Base-by-base conservation (phyloP, 495 filamentous ascomycete genomes). In the Trichoderma virens region DNA sequence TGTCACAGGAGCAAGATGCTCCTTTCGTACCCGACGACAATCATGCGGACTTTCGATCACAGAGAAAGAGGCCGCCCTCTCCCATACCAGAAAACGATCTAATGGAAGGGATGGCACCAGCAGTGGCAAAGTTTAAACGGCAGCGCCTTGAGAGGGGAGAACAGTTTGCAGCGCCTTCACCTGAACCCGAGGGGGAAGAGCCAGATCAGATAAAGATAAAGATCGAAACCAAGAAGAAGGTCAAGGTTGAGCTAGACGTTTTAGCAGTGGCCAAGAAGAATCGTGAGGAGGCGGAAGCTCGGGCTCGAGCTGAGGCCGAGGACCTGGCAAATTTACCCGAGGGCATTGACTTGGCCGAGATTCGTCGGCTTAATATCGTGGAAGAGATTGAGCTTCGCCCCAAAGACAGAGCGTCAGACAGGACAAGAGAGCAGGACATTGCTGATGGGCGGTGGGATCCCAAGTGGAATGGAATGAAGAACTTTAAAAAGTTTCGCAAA, bases 401-500 rank as follows among this genome's bases (percentile, higher is more conserved):
- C 43, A 7, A 20, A 11, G 61, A 45, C 39, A 56, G 51, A 30
- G 64, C 54, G 34, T 60, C 68, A 47, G 60, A 65, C 27, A 65
- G 56, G n/a, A 64, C 56, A 43, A 62, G 70, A 70, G 77, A 79
- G 51, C 72, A 74, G 64, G 77, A 77, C 54, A 75, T 78, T 56
- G 78, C 70, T 3, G 80, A 81, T 62, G 82, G 83, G 11, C 83
- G 92, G 27, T 97, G 95, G 94, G 86, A 97, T 69, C 87, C 91
- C 2, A 79, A 81, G 39, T 98, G 95, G 95, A 96, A 97, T 70
- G 94, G 95, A 0, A 84, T 93, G 6, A 95, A 92, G 76, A 98
- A 98, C 68, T 98, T 97, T 79, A 98, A 98, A 74, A 88, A 84
- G 67, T 98, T 98, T 67, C 83, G 85, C 4, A 83, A 85, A 64